Evolutionary conservation across 345 rosid genomes (phyloP), one percentile per base, ranked within the genome.

Genomic region (Anastatica hierochuntica): DNA sequence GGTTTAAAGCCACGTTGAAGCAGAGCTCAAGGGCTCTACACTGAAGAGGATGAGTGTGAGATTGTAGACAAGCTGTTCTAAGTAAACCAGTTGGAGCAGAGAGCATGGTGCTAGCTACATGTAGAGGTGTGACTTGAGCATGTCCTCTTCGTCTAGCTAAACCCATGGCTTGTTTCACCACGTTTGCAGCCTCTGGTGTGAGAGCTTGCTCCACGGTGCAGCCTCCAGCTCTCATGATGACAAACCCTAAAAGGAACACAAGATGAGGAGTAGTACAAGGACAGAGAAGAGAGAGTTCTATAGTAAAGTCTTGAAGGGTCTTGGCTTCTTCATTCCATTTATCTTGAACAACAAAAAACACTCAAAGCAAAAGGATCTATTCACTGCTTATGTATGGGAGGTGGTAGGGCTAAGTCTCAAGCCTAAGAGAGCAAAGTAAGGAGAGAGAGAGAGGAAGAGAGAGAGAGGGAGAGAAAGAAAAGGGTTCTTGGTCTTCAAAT

Each of bases 121-220:
- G 97, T 49, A 88, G 94, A 30, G 98, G 96, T n/a, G 95, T 92
- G 23, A 92, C 97, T 51, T 92, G 98, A 33, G 94, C 90, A 60
- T 92, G 98, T 43, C 98, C 97, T 4, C 98, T 75, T 46, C 90
- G 64, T 63, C 76, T 72, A 10, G 97, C 97, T 10, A 92, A 78
- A 16, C 58, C 77, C 40, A 85, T 67, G 3, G 98, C 88, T 69
- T 85, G 94, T 64, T 88, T 88, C 11, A 92, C 79, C 13, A 81
- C 71, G 50, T 60, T 69, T 6, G 84, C 79, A 30, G 98, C 96
- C 62, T 88, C 98, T 0, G 66, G 43, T 0, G 97, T 83, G 30
- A 92, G 80, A 46, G 94, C 77, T 68, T 88, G 94, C 62, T 81
- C 95, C 35, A 88, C 77, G 29, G 83, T 81, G 71, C 92, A 88